Evolutionary conservation across 2,329 filamentous ascomycete genomes (phyloP).

Genomic region (Fusarium sublunatum): DNA sequence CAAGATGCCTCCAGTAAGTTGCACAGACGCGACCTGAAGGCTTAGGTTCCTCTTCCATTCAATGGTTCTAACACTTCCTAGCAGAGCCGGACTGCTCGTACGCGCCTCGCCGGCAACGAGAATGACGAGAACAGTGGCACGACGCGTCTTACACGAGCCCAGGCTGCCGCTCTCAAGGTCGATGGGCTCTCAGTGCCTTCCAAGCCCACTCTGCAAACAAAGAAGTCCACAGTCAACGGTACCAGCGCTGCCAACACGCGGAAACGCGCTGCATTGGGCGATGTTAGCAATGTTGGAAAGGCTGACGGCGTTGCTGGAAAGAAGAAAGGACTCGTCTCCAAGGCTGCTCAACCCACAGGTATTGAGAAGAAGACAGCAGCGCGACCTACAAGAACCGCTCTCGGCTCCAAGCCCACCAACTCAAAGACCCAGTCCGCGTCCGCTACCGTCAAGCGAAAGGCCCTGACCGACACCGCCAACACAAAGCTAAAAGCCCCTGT

Average conservation of each 20-base stretch:
- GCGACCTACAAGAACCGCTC: conserved; percentile 70
- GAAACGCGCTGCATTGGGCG: conserved; percentile 87
- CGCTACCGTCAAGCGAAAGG: conserved; percentile 79
- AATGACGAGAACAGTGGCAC: conserved; percentile 90
- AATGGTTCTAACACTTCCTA: conserved; percentile 23
- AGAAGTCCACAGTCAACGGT: conserved; percentile 69
- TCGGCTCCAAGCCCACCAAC: conserved; percentile 75
- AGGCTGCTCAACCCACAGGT: conserved; percentile 83
- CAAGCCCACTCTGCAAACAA: conserved; percentile 75
- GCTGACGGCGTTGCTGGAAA: conserved; percentile 77
- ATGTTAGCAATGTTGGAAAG: conserved; percentile 96
- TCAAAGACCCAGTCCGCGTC: conserved; percentile 78
- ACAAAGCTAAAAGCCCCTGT: conserved; percentile 65
- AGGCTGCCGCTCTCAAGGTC: conserved; percentile 79
- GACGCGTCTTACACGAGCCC: conserved; percentile 91
- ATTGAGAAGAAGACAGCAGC: conserved; percentile 74
- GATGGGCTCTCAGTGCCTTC: conserved; percentile 69
- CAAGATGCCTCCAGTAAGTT: conserved; percentile 54
- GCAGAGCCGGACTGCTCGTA: conserved; percentile 76
- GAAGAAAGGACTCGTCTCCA: conserved; percentile 83
- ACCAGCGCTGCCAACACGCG: conserved; percentile 63
- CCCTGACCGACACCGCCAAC: conserved; percentile 60
- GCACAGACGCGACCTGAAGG: conserved; percentile 24
- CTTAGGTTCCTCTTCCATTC: neutral
- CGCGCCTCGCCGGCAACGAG: conserved; percentile 85